phyloP scores from a whole-genome alignment of 2,329 filamentous ascomycete genomes.

The Cercospora sp. region DNA sequence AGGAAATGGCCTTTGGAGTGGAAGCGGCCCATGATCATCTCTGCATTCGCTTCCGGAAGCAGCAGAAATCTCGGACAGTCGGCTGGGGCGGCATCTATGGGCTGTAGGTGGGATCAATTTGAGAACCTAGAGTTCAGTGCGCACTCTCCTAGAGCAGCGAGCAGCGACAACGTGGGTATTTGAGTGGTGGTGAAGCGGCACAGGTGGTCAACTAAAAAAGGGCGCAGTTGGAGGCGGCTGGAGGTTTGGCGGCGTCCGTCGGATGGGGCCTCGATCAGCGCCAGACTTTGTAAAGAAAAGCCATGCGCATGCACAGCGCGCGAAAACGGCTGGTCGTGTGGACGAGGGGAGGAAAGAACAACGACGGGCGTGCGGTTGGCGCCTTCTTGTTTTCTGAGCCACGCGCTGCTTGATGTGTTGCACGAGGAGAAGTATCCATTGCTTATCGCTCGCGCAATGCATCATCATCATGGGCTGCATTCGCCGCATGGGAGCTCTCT shows the following conservation, averaged over 20 bases:
- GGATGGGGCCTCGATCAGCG: constrained; percentile 10
- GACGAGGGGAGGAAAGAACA: not conserved
- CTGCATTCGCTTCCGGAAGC: constrained; percentile 4
- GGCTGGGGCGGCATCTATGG: constrained; percentile 10
- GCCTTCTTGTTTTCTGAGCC: not conserved
- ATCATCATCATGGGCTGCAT: constrained; percentile 2
- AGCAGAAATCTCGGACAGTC: not conserved
- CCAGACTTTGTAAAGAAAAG: not conserved
- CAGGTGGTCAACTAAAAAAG: constrained; percentile 7
- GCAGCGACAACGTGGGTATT: constrained; percentile 23
- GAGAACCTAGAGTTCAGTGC: not conserved
- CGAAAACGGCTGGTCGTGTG: not conserved
- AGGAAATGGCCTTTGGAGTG: constrained; percentile 27
- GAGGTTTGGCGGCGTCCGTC: not conserved
- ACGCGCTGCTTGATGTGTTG: not conserved
- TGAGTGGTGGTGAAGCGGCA: constrained; percentile 19
- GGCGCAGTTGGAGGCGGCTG: not conserved
- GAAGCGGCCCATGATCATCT: constrained; percentile 23
- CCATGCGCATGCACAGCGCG: not conserved
- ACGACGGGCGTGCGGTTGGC: not conserved
- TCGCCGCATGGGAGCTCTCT: not conserved
- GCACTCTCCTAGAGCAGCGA: not conserved
- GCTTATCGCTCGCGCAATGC: not conserved
- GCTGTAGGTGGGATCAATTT: not conserved
- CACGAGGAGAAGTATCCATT: not conserved